Base-by-base conservation (phyloP, 2,329 filamentous ascomycete species). In the Sporothrix sp. region DNA sequence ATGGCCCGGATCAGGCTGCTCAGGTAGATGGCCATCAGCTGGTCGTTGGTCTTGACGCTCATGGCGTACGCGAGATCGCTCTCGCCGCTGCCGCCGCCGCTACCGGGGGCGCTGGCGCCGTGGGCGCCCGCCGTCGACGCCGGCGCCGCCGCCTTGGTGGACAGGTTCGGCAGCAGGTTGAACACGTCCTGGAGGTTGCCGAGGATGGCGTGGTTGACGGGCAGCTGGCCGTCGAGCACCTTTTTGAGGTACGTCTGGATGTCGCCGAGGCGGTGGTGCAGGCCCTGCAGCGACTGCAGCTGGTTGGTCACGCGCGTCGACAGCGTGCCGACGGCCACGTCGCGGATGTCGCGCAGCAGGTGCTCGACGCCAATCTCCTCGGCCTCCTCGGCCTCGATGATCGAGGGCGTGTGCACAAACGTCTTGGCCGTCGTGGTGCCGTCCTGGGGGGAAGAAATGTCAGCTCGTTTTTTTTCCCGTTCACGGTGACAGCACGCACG, bases 351-450 rank as follows among this genome's bases (percentile, higher is more conserved):
- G 69, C 93, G 85, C 64, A 98, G 82, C 53, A 98, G 79, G 68
- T 98, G 93, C 73, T 98, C 93, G 53, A 98, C 93, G 60, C 93
- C 93, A 60, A 98, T 98, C 69, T 98, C 93, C 70, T 98, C 93
- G 54, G 93, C 93, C 71, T 98, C 93, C 68, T 98, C 93, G 40
- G 93, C 93, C 71, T 98, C 93, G 71, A 98, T 98, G 66, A 93
- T 93, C 44, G 90, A 96, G 21, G 93, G 93, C 8, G 90, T 98
- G 70, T 98, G 93, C 59, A 98, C 93, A 64, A 98, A 98, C 38
- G 93, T 98, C 73, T 93, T 94, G 57, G 87, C 82, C 52, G 93
- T 96, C 25, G 91, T 95, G 56, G 93, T 97, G 65, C 93, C 93
- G 65, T 98, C 93, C 91, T 97, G 57, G 32, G 64, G 13, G 13